Evolutionary conservation across 768 basidiomycete species (phyloP), one percentile per base, ranked within the genome.

Genomic region (Rhodotorula babjevae): DNA sequence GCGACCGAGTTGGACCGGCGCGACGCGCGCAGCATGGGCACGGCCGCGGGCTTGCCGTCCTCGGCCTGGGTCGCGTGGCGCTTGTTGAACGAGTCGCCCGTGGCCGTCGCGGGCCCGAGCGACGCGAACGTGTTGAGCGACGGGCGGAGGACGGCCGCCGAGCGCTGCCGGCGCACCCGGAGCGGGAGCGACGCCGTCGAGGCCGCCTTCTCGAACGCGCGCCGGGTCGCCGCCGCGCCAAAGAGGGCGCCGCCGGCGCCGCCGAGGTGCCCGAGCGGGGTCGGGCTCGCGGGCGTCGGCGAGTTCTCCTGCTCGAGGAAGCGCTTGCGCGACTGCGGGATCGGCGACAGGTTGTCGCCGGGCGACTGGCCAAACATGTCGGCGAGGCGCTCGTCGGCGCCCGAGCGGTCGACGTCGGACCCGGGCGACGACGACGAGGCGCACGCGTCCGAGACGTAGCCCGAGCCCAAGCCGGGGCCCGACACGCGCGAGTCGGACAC

Each of bases 241-340:
- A n/a, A n/a, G 63, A 75, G 73, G 3, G 65, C 63, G 16, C 46
- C 61, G 33, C 63, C 60, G 18, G n/a, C n/a, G n/a, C n/a, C n/a
- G n/a, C 47, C 53, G 56, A 57, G 56, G 31, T 29, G 21, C 3
- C 56, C 33, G 23, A 59, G 57, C 27, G 67, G 70, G 1, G 67
- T 59, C 3, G 69, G 59, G 1, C 61, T 69, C 1, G 67, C 67
- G 1, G 70, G 69, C 0, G 67, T 71, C 3, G 74, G 74, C n/a
- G 74, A 75, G 50, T 67, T 62, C 47, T 75, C 69, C 18, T 63
- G 64, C 27, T 75, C 74, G 68, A 75, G 74, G 44, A 75, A 61
- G 4, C 74, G 63, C 58, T 75, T 75, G 42, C 74, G 70, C 21
- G 67, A 66, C 16, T 68, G 52, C 11, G 70, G 74, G 56, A 75